These are phyloP conservation scores for Fusarium avenaceum DNA, from an alignment of 2,329 filamentous ascomycete species.

Conservation along the genomic window DNA sequence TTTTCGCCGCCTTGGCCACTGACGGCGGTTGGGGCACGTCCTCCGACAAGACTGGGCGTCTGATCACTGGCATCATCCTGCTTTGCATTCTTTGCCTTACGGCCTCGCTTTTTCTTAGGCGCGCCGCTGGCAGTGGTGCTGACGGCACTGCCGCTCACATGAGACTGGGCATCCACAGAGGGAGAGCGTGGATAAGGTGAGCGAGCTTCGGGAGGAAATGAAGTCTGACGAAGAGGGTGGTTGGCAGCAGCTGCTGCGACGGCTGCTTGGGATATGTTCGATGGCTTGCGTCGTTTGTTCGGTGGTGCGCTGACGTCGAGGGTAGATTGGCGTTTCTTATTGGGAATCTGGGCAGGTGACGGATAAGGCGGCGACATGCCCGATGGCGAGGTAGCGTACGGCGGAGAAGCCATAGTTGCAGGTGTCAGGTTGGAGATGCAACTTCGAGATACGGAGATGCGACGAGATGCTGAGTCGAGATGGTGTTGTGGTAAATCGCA, in stretches of 20 bases:
- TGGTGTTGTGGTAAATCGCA: background rate
- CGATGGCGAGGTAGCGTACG: constrained; percentile 63
- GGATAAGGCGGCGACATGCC: constrained; percentile 69
- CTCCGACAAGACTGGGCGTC: constrained; percentile 60
- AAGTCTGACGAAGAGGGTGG: constrained; percentile 83
- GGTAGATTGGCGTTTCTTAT: constrained; percentile 72
- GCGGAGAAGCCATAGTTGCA: constrained; percentile 68
- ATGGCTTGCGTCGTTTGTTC: constrained; percentile 79
- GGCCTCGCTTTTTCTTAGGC: constrained; percentile 71
- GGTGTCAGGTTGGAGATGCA: background rate
- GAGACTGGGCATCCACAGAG: constrained; percentile 71
- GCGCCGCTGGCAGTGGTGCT: constrained; percentile 58
- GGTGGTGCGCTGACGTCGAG: constrained; percentile 66
- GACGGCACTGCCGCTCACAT: constrained; percentile 72
- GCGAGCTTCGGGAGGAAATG: constrained; percentile 76
- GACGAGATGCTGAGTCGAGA: background rate
- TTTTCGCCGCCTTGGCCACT: constrained; percentile 62
- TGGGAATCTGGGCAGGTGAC: constrained; percentile 63
- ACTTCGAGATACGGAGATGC: constrained; percentile 5
- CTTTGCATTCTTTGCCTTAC: constrained; percentile 71
- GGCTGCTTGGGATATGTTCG: constrained; percentile 69
- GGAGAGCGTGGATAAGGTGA: constrained; percentile 74
- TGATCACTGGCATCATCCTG: constrained; percentile 58
- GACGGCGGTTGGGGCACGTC: constrained; percentile 58
- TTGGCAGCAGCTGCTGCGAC: constrained; percentile 62